A percentile compares a stretch with the other conserved stretches of the same genome.
Conservation (phyloP, 1,284 basidiomycete genomes). For the Phellinidium pouzarii region DNA sequence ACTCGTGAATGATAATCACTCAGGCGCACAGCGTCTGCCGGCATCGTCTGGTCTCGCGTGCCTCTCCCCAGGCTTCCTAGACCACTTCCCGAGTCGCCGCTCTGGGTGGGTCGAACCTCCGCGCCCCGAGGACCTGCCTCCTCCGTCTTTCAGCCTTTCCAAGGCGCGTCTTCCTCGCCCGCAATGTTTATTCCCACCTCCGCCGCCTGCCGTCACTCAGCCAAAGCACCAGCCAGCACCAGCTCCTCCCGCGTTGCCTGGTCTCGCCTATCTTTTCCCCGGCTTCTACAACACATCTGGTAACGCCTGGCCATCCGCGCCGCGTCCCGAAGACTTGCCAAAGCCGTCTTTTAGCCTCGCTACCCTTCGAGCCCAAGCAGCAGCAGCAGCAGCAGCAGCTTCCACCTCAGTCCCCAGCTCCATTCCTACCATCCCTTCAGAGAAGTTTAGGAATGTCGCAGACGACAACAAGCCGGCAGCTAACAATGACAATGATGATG, state of each 20-base stretch:
- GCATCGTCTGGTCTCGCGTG: not conserved
- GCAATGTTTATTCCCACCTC: not conserved
- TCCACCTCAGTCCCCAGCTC: not conserved
- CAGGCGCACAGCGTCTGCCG: not conserved
- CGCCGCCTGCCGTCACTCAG: not conserved
- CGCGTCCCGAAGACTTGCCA: not conserved
- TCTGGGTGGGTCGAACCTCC: not conserved
- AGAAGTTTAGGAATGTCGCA: not conserved
- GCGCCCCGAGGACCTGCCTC: not conserved
- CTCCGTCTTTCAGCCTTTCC: not conserved
- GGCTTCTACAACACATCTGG: not conserved
- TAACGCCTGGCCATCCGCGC: not conserved
- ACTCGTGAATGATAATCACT: not conserved
- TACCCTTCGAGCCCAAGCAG: not conserved
- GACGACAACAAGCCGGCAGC: not conserved
- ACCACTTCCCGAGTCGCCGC: not conserved
- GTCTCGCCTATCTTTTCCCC: not conserved
- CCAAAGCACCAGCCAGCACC: too few relatives aligned
- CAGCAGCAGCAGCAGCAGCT: too few relatives aligned
- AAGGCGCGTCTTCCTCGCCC: not conserved
- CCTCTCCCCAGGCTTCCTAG: constrained; percentile 1
- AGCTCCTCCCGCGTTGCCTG: not conserved
- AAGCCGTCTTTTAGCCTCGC: not conserved
- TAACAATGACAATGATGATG: not conserved
- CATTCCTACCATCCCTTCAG: not conserved